These are phyloP conservation scores for Pichia sp. DNA, from an alignment of 1,139 yeast genomes.

Conservation along the genomic window DNA sequence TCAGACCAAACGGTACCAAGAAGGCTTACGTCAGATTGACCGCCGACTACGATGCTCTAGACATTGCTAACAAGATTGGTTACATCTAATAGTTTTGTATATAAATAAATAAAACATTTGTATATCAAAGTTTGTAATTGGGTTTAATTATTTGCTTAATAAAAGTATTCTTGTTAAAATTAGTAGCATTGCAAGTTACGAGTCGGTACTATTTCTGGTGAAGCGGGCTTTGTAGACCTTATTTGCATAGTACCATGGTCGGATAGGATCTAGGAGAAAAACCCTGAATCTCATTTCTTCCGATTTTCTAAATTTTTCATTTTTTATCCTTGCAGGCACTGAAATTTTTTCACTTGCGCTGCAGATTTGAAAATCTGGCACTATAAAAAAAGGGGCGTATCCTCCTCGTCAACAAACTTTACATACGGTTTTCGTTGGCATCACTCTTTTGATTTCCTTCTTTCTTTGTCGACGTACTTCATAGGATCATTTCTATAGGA, in stretches of 20 bases:
- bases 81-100: constrained; percentile 56
- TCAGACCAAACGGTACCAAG: constrained; percentile 99
- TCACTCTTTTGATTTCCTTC: constrained; percentile 1
- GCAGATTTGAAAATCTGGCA: neutral
- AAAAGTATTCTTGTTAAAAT: neutral
- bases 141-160: constrained; percentile 5
- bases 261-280: neutral
- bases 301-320: neutral
- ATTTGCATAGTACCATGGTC: too few species aligned
- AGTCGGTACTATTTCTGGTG: too few species aligned
- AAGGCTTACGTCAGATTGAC: constrained; percentile 99
- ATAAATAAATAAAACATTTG: neutral
- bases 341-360: neutral
- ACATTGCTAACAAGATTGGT: constrained; percentile 99
- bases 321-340: neutral
- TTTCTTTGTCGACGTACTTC: constrained; percentile 42
- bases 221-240: too few species aligned
- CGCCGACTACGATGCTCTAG: constrained; percentile 99
- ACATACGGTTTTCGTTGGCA: neutral
- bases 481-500: constrained; percentile 99
- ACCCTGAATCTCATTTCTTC: neutral
- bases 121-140: constrained; percentile 4
- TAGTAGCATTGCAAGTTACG: too few species aligned
- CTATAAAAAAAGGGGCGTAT: constrained; percentile 4
- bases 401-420: too few species aligned